These are phyloP conservation scores for Fusarium liriodendri DNA, from an alignment of 2,329 filamentous ascomycete species.

Conservation along the genomic window DNA sequence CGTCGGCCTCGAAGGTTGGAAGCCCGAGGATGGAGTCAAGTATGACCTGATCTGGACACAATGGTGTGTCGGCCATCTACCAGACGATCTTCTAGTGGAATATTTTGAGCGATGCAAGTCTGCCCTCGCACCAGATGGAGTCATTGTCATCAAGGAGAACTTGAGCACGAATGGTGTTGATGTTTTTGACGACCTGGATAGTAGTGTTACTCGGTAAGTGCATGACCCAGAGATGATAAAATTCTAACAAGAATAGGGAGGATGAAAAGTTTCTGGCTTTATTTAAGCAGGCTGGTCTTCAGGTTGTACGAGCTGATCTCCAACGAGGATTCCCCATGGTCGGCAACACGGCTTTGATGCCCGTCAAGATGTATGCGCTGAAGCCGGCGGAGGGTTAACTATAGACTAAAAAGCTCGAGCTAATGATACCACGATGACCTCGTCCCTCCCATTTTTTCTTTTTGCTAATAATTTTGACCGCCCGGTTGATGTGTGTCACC, in stretches of 20 bases:
- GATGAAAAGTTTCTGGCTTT: constrained; percentile 77
- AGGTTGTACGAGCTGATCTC: constrained; percentile 75
- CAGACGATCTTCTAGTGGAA: constrained; percentile 75
- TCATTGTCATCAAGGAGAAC: constrained; percentile 73
- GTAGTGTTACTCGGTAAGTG: constrained; percentile 75
- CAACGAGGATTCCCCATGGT: constrained; percentile 74
- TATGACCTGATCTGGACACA: constrained; percentile 93
- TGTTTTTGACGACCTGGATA: constrained; percentile 80
- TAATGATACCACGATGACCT: neutral
- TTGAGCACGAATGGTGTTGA: constrained; percentile 68
- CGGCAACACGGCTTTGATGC: constrained; percentile 63
- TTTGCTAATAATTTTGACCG: neutral
- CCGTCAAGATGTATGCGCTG: constrained; percentile 83
- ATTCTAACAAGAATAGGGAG: constrained; percentile 57
- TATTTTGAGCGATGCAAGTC: constrained; percentile 73
- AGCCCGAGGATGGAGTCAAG: constrained; percentile 52
- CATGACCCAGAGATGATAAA: neutral
- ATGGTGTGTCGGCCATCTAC: constrained; percentile 89
- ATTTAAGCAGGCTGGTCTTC: constrained; percentile 76
- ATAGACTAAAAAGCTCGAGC: neutral
- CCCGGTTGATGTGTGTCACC: neutral
- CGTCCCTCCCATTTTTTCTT: neutral
- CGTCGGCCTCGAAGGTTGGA: constrained; percentile 80
- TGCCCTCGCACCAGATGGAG: constrained; percentile 43
- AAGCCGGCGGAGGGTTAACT: constrained; percentile 55